phyloP scores from a whole-genome alignment of 352 stramenopile species.

The Pythium scleroteichum region DNA sequence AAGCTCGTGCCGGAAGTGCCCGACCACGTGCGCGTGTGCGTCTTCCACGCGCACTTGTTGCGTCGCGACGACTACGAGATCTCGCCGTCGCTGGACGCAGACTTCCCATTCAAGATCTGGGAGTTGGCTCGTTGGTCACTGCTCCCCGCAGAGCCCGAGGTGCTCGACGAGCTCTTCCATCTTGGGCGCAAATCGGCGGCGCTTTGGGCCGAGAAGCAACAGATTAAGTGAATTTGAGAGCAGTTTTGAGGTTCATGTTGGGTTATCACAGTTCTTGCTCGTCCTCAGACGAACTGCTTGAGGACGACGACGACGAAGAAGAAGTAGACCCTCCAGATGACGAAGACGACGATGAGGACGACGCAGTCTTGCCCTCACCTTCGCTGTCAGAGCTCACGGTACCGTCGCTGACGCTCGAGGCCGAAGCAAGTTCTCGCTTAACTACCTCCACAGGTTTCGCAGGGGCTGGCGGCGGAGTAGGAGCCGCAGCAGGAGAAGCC shows the following conservation, averaged over 20 bases:
- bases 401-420: conserved; percentile 19
- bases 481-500: not conserved
- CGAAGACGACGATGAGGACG: conserved; percentile 44
- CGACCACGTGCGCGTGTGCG: conserved; percentile 70
- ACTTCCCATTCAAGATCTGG: conserved; percentile 60
- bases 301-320: conserved; percentile 36
- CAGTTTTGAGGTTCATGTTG: not conserved
- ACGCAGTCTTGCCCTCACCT: conserved; percentile 39
- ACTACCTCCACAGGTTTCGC: not conserved
- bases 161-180: conserved; percentile 72
- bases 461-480: not conserved
- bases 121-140: conserved; percentile 59
- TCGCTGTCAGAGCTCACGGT: conserved; percentile 27
- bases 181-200: conserved; percentile 48
- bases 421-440: not conserved
- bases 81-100: conserved; percentile 59
- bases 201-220: conserved; percentile 43
- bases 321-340: conserved; percentile 44
- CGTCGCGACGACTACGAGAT: conserved; percentile 72
- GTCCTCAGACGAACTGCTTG: conserved; percentile 54
- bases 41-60: conserved; percentile 57
- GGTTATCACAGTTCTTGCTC: conserved; percentile 12
- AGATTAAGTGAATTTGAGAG: not conserved
- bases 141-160: conserved; percentile 48
- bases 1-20: conserved; percentile 69